Conservation (phyloP, 208 protist species). For the Crithidia thermophila region DNA sequence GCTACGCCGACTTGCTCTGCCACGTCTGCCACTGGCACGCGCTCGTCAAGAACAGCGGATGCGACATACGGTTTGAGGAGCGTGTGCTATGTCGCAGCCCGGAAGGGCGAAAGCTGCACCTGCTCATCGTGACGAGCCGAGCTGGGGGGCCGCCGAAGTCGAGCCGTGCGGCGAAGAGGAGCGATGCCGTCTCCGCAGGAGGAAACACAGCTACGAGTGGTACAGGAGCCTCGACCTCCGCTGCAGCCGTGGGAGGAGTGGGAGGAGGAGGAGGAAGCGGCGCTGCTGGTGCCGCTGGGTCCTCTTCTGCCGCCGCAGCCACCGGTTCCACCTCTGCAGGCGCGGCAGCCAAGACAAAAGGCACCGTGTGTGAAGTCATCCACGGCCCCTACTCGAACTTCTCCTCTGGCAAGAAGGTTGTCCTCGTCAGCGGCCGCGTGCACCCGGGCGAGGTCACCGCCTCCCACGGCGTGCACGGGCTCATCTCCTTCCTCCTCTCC, state of each 20-base stretch:
- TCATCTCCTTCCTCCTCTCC: constrained; percentile 86
- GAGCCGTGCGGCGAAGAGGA: neutral
- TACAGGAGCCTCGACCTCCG: neutral
- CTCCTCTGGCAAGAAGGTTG: constrained; percentile 81
- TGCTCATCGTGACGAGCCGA: constrained; percentile 79
- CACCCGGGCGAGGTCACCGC: constrained; percentile 94
- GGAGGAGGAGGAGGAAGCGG: neutral
- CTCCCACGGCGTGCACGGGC: constrained; percentile 89
- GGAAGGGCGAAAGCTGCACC: constrained; percentile 84
- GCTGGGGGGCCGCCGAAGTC: constrained; percentile 12
- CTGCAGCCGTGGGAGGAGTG: neutral
- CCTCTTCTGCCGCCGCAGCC: neutral
- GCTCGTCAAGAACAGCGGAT: constrained; percentile 53
- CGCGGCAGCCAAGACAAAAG: constrained; percentile 16
- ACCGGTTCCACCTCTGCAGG: neutral
- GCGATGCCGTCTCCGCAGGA: too few relatives aligned
- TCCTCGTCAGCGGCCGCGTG: constrained; percentile 89
- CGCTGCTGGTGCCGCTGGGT: neutral
- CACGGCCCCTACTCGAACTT: constrained; percentile 77
- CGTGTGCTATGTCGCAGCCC: constrained; percentile 76
- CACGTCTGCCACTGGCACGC: constrained; percentile 83
- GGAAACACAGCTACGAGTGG: too few relatives aligned
- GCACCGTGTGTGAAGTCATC: constrained; percentile 16
- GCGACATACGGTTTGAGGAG: constrained; percentile 83
- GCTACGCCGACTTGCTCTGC: constrained; percentile 85